Base-by-base conservation (phyloP, 2,329 filamentous ascomycete species). In the Microcyclosporella mali region DNA sequence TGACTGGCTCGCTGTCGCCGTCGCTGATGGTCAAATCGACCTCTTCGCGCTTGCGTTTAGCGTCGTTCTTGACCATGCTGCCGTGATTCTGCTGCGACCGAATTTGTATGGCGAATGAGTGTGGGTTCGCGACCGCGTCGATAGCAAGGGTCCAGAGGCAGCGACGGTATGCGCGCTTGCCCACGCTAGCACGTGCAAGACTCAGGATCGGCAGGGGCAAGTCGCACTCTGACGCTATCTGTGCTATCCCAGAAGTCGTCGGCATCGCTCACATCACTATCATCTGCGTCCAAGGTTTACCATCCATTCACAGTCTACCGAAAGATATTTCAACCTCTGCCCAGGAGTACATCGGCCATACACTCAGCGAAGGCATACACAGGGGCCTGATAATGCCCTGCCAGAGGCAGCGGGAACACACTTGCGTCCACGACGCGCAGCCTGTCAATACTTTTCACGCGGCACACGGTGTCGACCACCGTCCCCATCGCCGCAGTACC, bases 371-470 rank as follows among this genome's bases (percentile, higher is more conserved):
- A 15, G 12, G 42, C 42, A 37, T 45, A 45, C n/a, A 45, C 42
- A 7, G 37, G 21, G n/a, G 42, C 42, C 15, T 40, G 37, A n/a
- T 19, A 40, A 6, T 31, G 40, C 3, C 31, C 42, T 3, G 37
- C 31, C 12, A 45, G 25, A 2, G 31, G 42, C 9, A 25, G 14
- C 1, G 77, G 75, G 43, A 76, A 82, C 1, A 75, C 69, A 17
- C 69, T 74, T 0, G 77, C 79, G 62, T 82, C 79, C 0, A 82
- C 78, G 2, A 82, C 78, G 15, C 79, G 66, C 35, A 83, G 56
- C 0, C 73, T 71, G 1, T 66, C 58, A 0, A 78, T 71, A 0
- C 76, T 76, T 7, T 73, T 66, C 1, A 83, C 78, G 10, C 69
- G 65, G 56, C 82, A 79, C 38, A 73, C 62, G 0, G 67, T 68